Conservation (phyloP, 805 yeast species). For the Ogataea haglerorum region DNA sequence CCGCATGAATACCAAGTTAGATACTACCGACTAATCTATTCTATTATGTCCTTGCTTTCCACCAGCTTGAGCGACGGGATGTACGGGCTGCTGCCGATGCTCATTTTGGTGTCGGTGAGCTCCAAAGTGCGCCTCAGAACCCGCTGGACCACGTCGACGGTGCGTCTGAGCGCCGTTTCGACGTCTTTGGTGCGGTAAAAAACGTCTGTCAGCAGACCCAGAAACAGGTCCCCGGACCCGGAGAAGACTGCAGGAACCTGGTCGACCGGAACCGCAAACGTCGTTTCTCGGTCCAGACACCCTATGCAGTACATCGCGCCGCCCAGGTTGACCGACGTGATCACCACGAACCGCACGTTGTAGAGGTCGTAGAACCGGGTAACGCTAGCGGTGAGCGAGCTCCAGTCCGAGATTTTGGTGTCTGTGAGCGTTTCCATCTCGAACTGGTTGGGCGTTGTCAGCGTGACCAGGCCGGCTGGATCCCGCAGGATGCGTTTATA, state of each 20-base stretch:
- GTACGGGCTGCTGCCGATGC: constrained; percentile 20
- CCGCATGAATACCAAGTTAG: constrained; percentile 2
- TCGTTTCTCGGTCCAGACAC: constrained; percentile 22
- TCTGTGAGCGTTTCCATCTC: constrained; percentile 64
- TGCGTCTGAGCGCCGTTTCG: constrained; percentile 36
- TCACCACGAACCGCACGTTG: constrained; percentile 48
- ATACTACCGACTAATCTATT: neutral
- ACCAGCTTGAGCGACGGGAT: constrained; percentile 44
- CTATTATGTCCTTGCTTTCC: constrained; percentile 35
- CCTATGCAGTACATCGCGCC: constrained; percentile 41
- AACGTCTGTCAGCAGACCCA: constrained; percentile 55
- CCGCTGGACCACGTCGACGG: constrained; percentile 38
- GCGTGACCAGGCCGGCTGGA: constrained; percentile 37
- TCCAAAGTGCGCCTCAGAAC: constrained; percentile 42
- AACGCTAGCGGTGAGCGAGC: constrained; percentile 38
- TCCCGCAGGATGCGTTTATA: constrained; percentile 46
- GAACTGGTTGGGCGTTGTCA: constrained; percentile 73
- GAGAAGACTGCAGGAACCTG: constrained; percentile 58
- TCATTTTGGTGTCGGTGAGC: constrained; percentile 10
- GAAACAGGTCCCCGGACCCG: constrained; percentile 74
- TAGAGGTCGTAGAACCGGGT: constrained; percentile 40
- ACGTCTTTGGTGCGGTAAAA: constrained; percentile 35
- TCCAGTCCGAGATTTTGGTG: constrained; percentile 37
- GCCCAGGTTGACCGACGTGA: constrained; percentile 47
- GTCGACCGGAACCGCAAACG: constrained; percentile 40